Evolutionary conservation across 805 yeast genomes (phyloP).

Genomic region (Candida ficus): DNA sequence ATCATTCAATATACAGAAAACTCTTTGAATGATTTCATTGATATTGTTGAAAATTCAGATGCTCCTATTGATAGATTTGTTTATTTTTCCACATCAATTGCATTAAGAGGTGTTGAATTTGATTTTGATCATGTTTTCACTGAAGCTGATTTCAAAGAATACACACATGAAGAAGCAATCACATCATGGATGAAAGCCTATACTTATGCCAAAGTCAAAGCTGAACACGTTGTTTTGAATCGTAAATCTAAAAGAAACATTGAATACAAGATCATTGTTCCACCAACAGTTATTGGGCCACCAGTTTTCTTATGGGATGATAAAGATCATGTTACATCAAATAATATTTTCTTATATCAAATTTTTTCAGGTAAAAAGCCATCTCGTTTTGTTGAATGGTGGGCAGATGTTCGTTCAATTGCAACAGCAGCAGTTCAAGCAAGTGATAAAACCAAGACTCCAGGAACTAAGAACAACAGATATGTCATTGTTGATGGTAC

Average conservation of each 20-base stretch:
- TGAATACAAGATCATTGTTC: conserved; percentile 9
- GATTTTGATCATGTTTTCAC: conserved; percentile 3
- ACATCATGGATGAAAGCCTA: conserved; percentile 3
- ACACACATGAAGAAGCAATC: conserved; percentile 1
- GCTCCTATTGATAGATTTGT: conserved; percentile 10
- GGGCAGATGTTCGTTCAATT: conserved; percentile 9
- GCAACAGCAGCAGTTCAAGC: conserved; percentile 9
- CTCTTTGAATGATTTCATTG: conserved; percentile 2
- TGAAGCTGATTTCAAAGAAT: conserved; percentile 3
- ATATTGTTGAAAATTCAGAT: conserved; percentile 2
- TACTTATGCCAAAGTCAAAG: conserved; percentile 10
- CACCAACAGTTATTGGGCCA: conserved; percentile 11
- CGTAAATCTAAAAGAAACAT: conserved; percentile 3
- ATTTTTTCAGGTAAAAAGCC: conserved; percentile 3
- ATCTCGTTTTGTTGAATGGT: conserved; percentile 8
- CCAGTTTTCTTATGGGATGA: conserved; percentile 2
- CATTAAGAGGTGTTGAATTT: conserved; percentile 6
- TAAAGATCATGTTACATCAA: not conserved
- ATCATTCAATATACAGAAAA: conserved; percentile 5
- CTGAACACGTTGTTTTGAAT: conserved; percentile 1
- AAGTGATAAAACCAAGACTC: conserved; percentile 3
- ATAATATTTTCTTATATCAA: not conserved
- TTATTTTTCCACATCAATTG: conserved; percentile 9
- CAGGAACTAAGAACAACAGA: conserved; percentile 6
- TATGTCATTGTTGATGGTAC: conserved; percentile 11